Base-by-base conservation (phyloP, 768 basidiomycete species). In the Coprinellus aureogranulatus region DNA sequence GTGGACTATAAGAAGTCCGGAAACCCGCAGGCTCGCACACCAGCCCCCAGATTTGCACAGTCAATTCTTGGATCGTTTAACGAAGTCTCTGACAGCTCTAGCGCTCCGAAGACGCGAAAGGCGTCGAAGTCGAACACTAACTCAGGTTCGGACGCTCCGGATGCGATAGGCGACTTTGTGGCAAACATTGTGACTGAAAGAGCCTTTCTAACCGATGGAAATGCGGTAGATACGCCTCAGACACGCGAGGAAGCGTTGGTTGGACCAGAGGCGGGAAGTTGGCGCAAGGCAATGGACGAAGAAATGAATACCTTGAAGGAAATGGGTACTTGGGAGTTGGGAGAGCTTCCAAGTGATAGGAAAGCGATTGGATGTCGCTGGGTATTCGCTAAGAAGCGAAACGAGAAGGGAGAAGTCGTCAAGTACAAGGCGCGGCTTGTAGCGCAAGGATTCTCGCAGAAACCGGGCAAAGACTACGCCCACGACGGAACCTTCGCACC, bases 381-480 rank as follows among this genome's bases (percentile, higher is more conserved):
- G 51, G 34, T 54, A 0, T 66, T 62, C 49, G 40, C 51, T 4
- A 53, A 55, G 18, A 69, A 67, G 48, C 61, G 62, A 56, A 63
- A 68, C 40, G 59, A 65, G 3, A 44, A 59, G 16, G 62, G 63
- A 11, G 64, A 65, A 25, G 26, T 67, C 12, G 55, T 64, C 2
- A 42, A 54, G 25, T 66, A 66, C 54, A 68, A 68, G 40, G 67
- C 64, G 2, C 47, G 54, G 18, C 48, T 67, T 0, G 62, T 68
- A 3, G 74, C 76, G 0, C 70, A 76, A 54, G 76, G 80, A 1
- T 78, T 73, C 60, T 66, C 67, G 0, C 79, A 80, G 60, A 61
- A 71, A 1, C 71, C 69, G 8, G 73, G 77, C 1, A 57, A 75
- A 16, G 74, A 79, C 53, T 68, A 69, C 49, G 67, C 74, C 25